Evolutionary conservation across 225 moss, liverwort and hornwort species (phyloP).

Genomic region (Rhytidiadelphus loreus): DNA sequence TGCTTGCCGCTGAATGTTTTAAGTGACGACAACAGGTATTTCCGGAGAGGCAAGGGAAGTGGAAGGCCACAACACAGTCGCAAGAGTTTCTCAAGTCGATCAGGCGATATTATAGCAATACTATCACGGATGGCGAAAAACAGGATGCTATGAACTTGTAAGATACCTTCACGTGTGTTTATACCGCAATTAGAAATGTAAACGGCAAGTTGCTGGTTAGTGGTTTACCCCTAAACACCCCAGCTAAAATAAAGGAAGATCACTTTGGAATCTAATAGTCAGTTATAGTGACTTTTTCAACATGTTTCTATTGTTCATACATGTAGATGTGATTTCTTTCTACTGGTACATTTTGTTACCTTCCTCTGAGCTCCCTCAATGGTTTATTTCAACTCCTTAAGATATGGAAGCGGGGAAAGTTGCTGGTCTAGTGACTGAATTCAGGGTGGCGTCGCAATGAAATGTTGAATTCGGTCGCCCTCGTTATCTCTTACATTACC

Average conservation of each 20-base stretch:
- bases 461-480: neutral
- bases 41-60: constrained; percentile 92
- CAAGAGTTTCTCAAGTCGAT: constrained; percentile 89
- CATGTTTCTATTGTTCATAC: neutral
- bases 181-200: neutral
- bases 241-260: neutral
- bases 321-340: neutral
- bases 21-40: constrained; percentile 56
- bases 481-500: neutral
- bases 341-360: neutral
- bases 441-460: neutral
- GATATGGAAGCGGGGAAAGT: neutral
- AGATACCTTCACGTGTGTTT: neutral
- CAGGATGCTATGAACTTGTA: constrained; percentile 98
- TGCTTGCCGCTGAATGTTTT: neutral
- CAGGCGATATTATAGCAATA: constrained; percentile 91
- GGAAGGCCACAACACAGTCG: constrained; percentile 98
- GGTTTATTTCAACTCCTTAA: neutral
- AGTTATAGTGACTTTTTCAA: neutral
- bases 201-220: neutral
- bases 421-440: neutral
- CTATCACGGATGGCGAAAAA: constrained; percentile 94
- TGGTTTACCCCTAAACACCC: neutral
- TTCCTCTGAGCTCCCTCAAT: neutral
- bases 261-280: neutral